Evolutionary conservation across 345 rosid genomes (phyloP).

Genomic region (Arabis hirsuta): DNA sequence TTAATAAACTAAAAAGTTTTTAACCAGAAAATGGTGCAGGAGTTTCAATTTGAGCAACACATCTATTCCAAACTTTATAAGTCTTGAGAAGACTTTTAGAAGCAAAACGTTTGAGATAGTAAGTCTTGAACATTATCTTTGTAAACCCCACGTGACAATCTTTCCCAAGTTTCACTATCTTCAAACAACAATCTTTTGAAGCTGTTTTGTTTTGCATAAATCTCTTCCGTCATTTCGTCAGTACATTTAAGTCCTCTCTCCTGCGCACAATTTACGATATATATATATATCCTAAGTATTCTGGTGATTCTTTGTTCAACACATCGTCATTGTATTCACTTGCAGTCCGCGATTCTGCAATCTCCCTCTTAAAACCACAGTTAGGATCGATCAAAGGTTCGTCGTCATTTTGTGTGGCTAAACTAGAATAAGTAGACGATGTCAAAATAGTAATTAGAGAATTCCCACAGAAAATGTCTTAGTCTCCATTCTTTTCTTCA

Average conservation of each 20-base stretch:
- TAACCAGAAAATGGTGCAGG: not conserved
- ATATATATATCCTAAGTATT: no score
- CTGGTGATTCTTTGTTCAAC: not conserved
- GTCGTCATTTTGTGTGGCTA: not conserved
- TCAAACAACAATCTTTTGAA: not conserved
- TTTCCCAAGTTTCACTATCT: conserved; percentile 2
- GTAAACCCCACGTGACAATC: conserved; percentile 3
- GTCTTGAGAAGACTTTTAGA: not conserved
- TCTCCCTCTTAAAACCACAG: not conserved
- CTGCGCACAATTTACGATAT: not conserved
- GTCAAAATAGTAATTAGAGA: not conserved
- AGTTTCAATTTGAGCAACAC: not conserved
- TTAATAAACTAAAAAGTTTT: no score
- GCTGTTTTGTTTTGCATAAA: not conserved
- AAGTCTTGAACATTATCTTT: not conserved
- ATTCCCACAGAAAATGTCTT: not conserved
- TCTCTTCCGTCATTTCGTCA: not conserved
- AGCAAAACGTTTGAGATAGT: conserved; percentile 12
- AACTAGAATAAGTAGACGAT: not conserved
- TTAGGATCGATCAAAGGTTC: not conserved
- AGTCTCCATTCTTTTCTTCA: not conserved
- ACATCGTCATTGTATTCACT: not conserved
- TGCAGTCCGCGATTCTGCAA: not conserved
- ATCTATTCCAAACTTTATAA: conserved; percentile 2
- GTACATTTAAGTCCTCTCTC: not conserved